Evolutionary conservation across 495 filamentous ascomycete species (phyloP), one percentile per base, ranked within the genome.

Genomic region (Lasiosphaeria hispida): DNA sequence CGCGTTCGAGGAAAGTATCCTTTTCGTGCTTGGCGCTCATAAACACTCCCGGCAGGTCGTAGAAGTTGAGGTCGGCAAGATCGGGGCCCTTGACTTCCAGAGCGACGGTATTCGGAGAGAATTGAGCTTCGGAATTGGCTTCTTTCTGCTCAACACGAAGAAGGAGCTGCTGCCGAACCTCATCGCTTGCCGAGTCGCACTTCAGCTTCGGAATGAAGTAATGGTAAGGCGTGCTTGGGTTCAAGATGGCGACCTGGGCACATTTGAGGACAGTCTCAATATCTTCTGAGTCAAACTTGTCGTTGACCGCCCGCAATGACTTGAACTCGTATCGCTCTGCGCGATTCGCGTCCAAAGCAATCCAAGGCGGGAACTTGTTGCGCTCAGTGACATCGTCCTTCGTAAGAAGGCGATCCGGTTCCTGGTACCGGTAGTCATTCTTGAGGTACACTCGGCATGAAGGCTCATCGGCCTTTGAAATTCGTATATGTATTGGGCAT

Each of bases 31-130:
- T 82, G 0, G 80, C 74, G 0, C 84, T 84, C 50, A 83, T 83
- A 59, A 95, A 90, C 4, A 93, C 83, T 0, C 91, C 91, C 0
- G 91, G 91, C 0, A 95, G 72, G 61, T 96, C 91, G 59, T 87
- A 92, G 58, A 96, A 91, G 0, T 85, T 87, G 0, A 95, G 69
- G 38, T 86, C 84, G 0, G 88, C 85, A 0, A 92, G 79, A 0
- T 77, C 76, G 0, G 88, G 86, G 0, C 83, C 87, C 0, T 83
- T 84, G 10, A 96, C 89, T 39, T 91, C 85, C 0, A 96, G 61
- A 0, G 83, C 79, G 0, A 96, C 81, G 0, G 90, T 78, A 50
- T 96, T 96, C 0, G 90, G 90, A 0, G 85, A 88, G 59, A 94
- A 94, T 7, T 88, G 82, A 0, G 85, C 85, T 13, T 84, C 71